Conservation (phyloP, 2,329 filamentous ascomycete genomes). For the Juglanconis sp. region DNA sequence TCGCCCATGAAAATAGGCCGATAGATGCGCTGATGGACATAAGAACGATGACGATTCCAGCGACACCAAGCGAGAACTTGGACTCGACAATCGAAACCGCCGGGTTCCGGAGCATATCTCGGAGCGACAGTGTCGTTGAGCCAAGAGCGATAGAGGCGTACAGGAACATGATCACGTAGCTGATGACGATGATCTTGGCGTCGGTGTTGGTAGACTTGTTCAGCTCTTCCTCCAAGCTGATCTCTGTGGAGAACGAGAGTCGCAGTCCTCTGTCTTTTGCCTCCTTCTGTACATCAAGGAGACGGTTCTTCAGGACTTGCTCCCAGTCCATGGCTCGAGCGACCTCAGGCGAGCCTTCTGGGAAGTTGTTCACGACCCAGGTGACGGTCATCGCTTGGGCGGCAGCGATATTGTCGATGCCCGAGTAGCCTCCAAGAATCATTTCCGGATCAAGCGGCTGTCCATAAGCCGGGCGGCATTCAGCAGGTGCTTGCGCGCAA, state of each 20-base stretch:
- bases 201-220: conserved; percentile 99
- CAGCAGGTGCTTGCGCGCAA: conserved; percentile 76
- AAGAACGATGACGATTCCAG: conserved; percentile 90
- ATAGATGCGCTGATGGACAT: conserved; percentile 98
- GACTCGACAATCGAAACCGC: conserved; percentile 86
- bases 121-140: conserved; percentile 76
- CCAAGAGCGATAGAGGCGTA: conserved; percentile 92
- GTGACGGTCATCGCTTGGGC: conserved; percentile 81
- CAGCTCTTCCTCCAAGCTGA: conserved; percentile 89
- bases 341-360: conserved; percentile 66
- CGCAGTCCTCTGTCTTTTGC: conserved; percentile 74
- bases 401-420: conserved; percentile 63
- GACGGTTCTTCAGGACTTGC: conserved; percentile 66
- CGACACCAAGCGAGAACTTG: conserved; percentile 93
- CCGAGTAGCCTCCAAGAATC: conserved; percentile 77
- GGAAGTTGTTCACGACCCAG: conserved; percentile 89
- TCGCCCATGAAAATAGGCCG: conserved; percentile 86
- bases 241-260: conserved; percentile 91
- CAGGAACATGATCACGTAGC: conserved; percentile 98
- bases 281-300: conserved; percentile 77
- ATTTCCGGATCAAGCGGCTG: conserved; percentile 84
- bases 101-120: conserved; percentile 77
- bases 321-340: conserved; percentile 87
- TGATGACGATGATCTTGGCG: conserved; percentile 92
- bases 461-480: conserved; percentile 83